Evolutionary conservation across 306 rosid species (phyloP).

Genomic region (Pyrus pyrifolia): DNA sequence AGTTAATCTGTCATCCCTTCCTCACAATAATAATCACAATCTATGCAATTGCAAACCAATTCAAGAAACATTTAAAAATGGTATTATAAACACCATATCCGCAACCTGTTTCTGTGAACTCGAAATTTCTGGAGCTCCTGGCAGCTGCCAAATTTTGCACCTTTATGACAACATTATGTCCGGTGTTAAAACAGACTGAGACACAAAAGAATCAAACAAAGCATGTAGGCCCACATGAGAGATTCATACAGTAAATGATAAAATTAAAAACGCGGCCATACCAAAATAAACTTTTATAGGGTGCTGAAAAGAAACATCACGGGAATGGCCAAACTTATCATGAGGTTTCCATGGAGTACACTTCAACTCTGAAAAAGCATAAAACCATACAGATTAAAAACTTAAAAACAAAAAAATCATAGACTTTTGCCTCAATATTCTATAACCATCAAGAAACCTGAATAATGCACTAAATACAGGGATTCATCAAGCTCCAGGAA

Average conservation of each 20-base stretch:
- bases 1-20: not conserved
- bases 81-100: not conserved
- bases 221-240: not conserved
- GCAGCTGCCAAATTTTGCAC: slow-evolving; percentile 83
- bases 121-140: slow-evolving; percentile 72
- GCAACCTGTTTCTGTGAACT: slow-evolving; percentile 70
- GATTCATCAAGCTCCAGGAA: slow-evolving; percentile 8
- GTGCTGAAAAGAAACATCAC: slow-evolving; percentile 81
- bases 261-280: slow-evolving; percentile 23
- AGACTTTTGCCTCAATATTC: not conserved
- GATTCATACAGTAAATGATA: slow-evolving; percentile 15
- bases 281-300: slow-evolving; percentile 95
- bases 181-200: not conserved
- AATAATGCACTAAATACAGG: slow-evolving; percentile 5
- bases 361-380: slow-evolving; percentile 48
- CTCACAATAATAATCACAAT: not conserved
- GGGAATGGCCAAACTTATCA: slow-evolving; percentile 65
- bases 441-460: slow-evolving; percentile 2
- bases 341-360: slow-evolving; percentile 65
- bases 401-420: not conserved
- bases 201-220: not conserved
- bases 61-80: not conserved
- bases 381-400: not conserved
- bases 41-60: not conserved
- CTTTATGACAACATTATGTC: slow-evolving; percentile 31